Evolutionary conservation across 192 early-diverging fungal species (phyloP).

Genomic region (Chytriomyces confervae): DNA sequence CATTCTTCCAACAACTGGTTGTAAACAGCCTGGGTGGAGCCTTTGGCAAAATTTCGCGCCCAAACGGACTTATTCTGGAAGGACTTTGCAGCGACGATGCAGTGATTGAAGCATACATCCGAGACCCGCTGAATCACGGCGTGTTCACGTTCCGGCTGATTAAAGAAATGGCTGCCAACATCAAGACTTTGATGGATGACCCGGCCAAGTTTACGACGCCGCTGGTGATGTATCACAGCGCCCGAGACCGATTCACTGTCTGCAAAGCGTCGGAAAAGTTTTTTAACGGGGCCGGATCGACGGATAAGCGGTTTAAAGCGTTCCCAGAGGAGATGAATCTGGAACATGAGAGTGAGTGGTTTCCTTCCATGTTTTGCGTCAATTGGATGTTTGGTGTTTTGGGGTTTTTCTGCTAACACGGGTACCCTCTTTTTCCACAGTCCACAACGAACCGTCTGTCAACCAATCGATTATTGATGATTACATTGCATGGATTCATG

Average conservation of each 20-base stretch:
- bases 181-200: not conserved
- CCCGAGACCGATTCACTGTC: slow-evolving; percentile 18
- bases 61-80: not conserved
- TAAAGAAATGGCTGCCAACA: slow-evolving; percentile 14
- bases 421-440: slow-evolving; percentile 7
- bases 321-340: slow-evolving; percentile 5
- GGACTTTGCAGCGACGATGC: slow-evolving; percentile 7
- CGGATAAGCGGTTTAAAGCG: slow-evolving; percentile 24
- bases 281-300: not conserved
- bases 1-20: not conserved
- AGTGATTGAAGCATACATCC: slow-evolving; percentile 1
- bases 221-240: slow-evolving; percentile 30
- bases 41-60: slow-evolving; percentile 8
- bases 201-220: slow-evolving; percentile 19
- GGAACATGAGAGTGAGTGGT: slow-evolving; percentile 37
- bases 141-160: slow-evolving; percentile 21
- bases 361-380: not conserved
- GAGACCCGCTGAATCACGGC: slow-evolving; percentile 25
- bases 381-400: not conserved
- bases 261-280: slow-evolving; percentile 6
- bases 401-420: not conserved
- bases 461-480: slow-evolving; percentile 28
- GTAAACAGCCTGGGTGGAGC: not conserved
- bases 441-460: slow-evolving; percentile 38
- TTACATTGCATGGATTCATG: slow-evolving; percentile 36